Base-by-base conservation (phyloP, 305 asterid species). In the Fraxinus dipetala region DNA sequence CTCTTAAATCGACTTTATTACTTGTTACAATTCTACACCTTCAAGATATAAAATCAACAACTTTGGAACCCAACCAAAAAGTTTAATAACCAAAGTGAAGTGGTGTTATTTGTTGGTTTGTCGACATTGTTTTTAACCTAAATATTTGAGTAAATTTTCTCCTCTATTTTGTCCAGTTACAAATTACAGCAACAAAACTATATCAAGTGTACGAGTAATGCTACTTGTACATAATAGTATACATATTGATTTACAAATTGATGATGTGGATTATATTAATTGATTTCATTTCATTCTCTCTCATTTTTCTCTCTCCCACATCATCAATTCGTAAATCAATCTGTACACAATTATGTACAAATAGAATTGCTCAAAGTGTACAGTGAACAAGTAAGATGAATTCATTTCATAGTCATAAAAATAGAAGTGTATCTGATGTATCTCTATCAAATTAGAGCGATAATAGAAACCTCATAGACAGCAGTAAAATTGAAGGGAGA, bases 401-500 rank as follows among this genome's bases (percentile, higher is more conserved):
- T 24, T 32, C 76, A 72, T 72, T n/a, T 34, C 22, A 32, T 6
- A 70, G 76, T 70, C 26, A 65, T 70, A 6, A 16, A 70, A 70
- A 70, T 31, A 78, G 36, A 79, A 5, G 85, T 51, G 20, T 5
- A 75, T 72, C 78, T 72, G 78, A 36, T 77, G 83, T 77, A 86
- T 70, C 79, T 51, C 78, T 65, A 79, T 75, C 82, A 65, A 78
- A 77, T 70, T 73, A 77, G 73, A 67, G 67, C 59, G 70, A 73
- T 78, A 83, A 40, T 48, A 72, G 82, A 20, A 67, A 67, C 78
- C 80, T 69, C 83, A 45, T 67, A 83, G 77, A 79, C 63, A 79
- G 78, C 48, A 16, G 10, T 48, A 78, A 77, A 75, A 77, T 79
- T 43, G 76, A 84, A 38, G 31, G 77, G 77, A 76, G 65, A 30